These are phyloP conservation scores for Verticillium nonalfalfae DNA, from an alignment of 2,329 filamentous ascomycete species.

Conservation along the genomic window DNA sequence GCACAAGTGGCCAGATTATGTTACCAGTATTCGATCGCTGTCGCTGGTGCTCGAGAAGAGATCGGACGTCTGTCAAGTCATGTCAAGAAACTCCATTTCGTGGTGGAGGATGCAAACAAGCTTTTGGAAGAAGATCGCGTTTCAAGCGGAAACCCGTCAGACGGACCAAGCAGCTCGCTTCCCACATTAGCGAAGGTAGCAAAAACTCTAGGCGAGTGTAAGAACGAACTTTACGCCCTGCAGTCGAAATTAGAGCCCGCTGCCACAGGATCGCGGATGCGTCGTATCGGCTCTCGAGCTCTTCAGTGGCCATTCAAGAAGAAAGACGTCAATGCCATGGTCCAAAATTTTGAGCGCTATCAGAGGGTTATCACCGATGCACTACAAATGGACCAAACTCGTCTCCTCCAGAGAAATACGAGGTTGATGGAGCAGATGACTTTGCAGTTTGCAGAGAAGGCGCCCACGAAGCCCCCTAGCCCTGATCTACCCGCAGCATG, in stretches of 20 bases:
- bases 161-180: constrained; percentile 11
- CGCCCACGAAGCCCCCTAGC: neutral
- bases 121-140: constrained; percentile 18
- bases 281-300: constrained; percentile 21
- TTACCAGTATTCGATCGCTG: constrained; percentile 24
- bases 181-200: constrained; percentile 16
- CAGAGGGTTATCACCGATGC: constrained; percentile 18
- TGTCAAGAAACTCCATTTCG: constrained; percentile 15
- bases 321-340: constrained; percentile 22
- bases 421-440: neutral
- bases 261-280: constrained; percentile 19
- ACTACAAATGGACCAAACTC: constrained; percentile 26
- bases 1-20: constrained; percentile 25
- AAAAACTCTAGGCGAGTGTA: constrained; percentile 12
- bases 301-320: constrained; percentile 32
- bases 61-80: constrained; percentile 24
- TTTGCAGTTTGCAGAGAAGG: neutral
- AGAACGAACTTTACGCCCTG: constrained; percentile 15
- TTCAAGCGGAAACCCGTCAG: neutral
- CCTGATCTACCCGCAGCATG: constrained; percentile 1
- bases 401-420: no score
- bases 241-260: constrained; percentile 15
- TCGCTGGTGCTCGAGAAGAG: constrained; percentile 20
- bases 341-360: constrained; percentile 19
- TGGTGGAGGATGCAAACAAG: constrained; percentile 16